Evolutionary conservation across 2,329 filamentous ascomycete species (phyloP).

Genomic region (Fonsecaea pugnacius): DNA sequence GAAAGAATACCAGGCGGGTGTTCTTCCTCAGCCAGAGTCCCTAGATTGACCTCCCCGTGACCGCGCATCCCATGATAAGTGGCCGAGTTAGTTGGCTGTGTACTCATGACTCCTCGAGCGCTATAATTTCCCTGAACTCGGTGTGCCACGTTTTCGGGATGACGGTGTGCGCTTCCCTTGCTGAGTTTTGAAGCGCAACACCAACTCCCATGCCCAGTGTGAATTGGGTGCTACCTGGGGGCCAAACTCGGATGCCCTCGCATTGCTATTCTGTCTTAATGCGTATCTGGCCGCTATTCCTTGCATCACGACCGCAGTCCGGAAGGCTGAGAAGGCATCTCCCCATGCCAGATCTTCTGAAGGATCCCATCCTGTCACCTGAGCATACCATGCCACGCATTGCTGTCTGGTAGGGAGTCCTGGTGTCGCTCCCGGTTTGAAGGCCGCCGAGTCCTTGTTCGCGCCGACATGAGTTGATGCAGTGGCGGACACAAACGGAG

Average conservation of each 20-base stretch:
- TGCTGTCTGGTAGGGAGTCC: conserved; percentile 67
- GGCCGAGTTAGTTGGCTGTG: too few species aligned
- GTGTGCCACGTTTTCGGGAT: too few species aligned
- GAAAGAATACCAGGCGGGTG: too few species aligned
- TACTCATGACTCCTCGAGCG: too few species aligned
- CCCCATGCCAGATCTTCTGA: conserved; percentile 65
- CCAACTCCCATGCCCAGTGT: not conserved
- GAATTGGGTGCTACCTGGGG: not conserved
- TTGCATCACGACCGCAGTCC: conserved; percentile 70
- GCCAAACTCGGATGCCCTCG: not conserved
- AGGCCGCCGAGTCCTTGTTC: conserved; percentile 47
- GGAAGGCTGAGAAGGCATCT: conserved; percentile 64
- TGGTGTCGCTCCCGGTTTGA: conserved; percentile 65
- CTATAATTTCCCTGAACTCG: too few species aligned
- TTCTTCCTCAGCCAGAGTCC: too few species aligned
- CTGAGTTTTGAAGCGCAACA: not conserved
- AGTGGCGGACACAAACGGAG: conserved; percentile 39
- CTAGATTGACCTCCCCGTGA: too few species aligned
- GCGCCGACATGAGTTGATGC: not conserved
- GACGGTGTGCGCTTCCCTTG: too few species aligned
- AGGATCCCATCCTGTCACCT: conserved; percentile 72
- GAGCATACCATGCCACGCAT: conserved; percentile 67
- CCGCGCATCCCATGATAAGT: too few species aligned
- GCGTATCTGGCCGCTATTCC: conserved; percentile 90
- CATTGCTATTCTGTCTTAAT: conserved; percentile 79